Evolutionary conservation across 78 protist genomes (phyloP).

Genomic region (Polysphondylium violaceum): DNA sequence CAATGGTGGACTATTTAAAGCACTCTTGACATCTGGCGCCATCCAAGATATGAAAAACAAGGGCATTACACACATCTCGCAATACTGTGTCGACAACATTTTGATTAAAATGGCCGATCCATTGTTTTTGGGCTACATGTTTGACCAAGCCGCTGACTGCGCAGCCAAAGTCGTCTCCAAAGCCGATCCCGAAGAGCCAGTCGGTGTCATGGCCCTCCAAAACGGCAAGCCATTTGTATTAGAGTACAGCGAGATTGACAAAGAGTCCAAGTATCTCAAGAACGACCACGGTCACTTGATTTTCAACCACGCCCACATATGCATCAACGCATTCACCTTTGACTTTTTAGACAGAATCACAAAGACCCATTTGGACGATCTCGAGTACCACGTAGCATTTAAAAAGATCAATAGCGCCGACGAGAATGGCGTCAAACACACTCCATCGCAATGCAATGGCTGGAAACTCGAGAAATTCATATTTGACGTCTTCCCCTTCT

Average conservation of each 20-base stretch:
- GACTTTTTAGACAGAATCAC: slow-evolving; percentile 77
- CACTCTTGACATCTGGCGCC: slow-evolving; percentile 83
- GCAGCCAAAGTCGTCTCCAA: slow-evolving; percentile 94
- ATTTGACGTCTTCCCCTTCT: slow-evolving; percentile 93
- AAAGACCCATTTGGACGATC: slow-evolving; percentile 3
- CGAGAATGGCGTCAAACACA: slow-evolving; percentile 20
- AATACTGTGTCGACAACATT: slow-evolving; percentile 95
- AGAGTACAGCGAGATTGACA: slow-evolving; percentile 95
- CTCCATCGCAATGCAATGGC: slow-evolving; percentile 49
- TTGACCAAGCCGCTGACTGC: slow-evolving; percentile 63
- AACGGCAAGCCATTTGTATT: slow-evolving; percentile 87
- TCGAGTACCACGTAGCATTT: slow-evolving; percentile 90
- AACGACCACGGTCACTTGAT: slow-evolving; percentile 78
- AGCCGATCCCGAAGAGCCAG: slow-evolving; percentile 85
- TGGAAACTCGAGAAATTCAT: slow-evolving; percentile 95
- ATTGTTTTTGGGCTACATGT: slow-evolving; percentile 89
- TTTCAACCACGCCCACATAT: slow-evolving; percentile 92
- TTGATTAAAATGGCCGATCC: slow-evolving; percentile 95
- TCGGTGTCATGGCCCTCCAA: slow-evolving; percentile 91
- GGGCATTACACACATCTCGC: slow-evolving; percentile 88
- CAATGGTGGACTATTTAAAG: slow-evolving; percentile 95
- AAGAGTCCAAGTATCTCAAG: slow-evolving; percentile 53
- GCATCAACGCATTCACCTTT: slow-evolving; percentile 87
- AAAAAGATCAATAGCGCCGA: slow-evolving; percentile 91
- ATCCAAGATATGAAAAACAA: slow-evolving; percentile 84